Conservation (phyloP, 164 flowering plant genomes). For the Tinospora cordifolia region DNA sequence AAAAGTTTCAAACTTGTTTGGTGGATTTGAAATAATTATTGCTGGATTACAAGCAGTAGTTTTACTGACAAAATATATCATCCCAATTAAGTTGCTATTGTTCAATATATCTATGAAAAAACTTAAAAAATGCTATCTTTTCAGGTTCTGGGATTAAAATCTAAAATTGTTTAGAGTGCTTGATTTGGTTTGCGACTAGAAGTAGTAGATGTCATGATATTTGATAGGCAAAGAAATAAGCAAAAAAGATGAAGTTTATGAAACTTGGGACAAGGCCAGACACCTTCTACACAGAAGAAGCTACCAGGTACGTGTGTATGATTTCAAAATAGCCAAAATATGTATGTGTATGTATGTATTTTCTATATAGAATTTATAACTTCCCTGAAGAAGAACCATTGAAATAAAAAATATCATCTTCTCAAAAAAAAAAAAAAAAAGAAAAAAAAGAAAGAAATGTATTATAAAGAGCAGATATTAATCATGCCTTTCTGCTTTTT, state of each 20-base stretch:
- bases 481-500: neutral
- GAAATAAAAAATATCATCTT: neutral
- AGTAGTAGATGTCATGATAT: conserved; percentile 9
- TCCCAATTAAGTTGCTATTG: too few species aligned
- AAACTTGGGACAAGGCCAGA: conserved; percentile 80
- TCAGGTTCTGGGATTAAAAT: neutral
- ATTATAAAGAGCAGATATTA: neutral
- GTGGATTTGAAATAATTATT: neutral
- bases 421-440: too few species aligned
- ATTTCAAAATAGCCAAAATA: neutral
- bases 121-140: too few species aligned
- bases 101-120: neutral
- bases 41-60: neutral
- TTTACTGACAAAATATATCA: neutral
- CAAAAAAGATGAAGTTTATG: conserved; percentile 79
- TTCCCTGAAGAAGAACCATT: neutral
- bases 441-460: too few species aligned
- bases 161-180: neutral
- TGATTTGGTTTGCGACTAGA: neutral
- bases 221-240: conserved; percentile 5
- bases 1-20: neutral
- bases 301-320: conserved; percentile 57
- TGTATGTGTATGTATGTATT: neutral
- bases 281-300: conserved; percentile 73
- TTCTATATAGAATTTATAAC: neutral